These are phyloP conservation scores for Manihot esculenta DNA, from an alignment of 441 rosid genomes.

Conservation along the genomic window DNA sequence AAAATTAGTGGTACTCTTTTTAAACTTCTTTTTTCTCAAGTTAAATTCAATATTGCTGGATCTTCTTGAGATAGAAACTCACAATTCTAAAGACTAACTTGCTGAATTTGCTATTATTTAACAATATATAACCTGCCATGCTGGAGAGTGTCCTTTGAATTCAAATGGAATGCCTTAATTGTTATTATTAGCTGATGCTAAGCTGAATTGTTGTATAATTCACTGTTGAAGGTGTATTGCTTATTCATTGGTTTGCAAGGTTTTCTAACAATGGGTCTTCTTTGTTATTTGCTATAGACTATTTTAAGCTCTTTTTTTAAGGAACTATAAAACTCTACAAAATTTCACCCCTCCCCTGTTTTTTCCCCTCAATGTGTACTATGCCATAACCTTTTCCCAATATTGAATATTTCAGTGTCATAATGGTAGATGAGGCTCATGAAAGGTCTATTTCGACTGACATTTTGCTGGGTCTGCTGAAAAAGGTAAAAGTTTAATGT, in stretches of 20 bases:
- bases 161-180: constrained; percentile 1
- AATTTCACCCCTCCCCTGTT: neutral
- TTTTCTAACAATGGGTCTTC: neutral
- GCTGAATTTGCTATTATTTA: neutral
- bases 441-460: constrained; percentile 97
- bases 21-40: too few species aligned
- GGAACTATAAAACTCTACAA: constrained; percentile 14
- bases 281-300: neutral
- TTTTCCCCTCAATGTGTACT: neutral
- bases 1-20: neutral
- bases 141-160: constrained; percentile 1
- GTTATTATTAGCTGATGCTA: neutral
- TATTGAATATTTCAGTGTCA: constrained; percentile 50
- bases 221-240: neutral
- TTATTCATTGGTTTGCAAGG: neutral
- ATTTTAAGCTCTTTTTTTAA: neutral
- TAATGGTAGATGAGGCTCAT: constrained; percentile 99
- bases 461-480: constrained; percentile 87
- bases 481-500: constrained; percentile 54
- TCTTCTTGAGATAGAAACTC: neutral
- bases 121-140: neutral
- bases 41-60: neutral
- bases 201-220: constrained; percentile 6
- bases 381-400: neutral
- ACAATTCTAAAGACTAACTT: neutral